phyloP scores from a whole-genome alignment of 2,329 filamentous ascomycete species.

The Fusarium sp. region DNA sequence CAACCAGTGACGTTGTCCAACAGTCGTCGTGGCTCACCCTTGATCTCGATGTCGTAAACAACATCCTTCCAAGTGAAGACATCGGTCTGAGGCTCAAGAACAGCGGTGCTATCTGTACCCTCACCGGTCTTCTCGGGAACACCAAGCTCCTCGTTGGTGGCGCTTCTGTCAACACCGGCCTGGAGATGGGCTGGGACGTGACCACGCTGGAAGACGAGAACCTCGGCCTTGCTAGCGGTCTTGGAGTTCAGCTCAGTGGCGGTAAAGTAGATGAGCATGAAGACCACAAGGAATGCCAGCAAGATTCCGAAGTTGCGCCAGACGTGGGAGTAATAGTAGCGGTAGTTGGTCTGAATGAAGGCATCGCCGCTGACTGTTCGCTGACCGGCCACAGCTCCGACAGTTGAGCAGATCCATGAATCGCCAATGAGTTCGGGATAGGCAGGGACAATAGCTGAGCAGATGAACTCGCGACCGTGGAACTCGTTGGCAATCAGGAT shows the following conservation, averaged over 20 bases:
- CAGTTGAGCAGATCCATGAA: constrained; percentile 64
- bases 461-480: constrained; percentile 66
- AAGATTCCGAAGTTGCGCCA: constrained; percentile 79
- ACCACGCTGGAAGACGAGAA: constrained; percentile 73
- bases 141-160: constrained; percentile 48
- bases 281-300: constrained; percentile 70
- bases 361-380: constrained; percentile 68
- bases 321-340: constrained; percentile 66
- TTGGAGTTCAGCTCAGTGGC: constrained; percentile 73
- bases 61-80: constrained; percentile 85
- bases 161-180: constrained; percentile 41
- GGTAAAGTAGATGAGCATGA: constrained; percentile 71
- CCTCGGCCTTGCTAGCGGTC: constrained; percentile 72
- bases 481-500: constrained; percentile 80
- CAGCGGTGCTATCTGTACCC: constrained; percentile 36
- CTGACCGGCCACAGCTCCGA: constrained; percentile 66
- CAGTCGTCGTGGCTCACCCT: constrained; percentile 75
- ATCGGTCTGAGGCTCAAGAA: constrained; percentile 58
- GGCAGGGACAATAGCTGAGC: constrained; percentile 61
- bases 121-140: constrained; percentile 41
- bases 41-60: constrained; percentile 77
- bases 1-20: constrained; percentile 85
- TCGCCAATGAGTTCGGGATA: constrained; percentile 58
- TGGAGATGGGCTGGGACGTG: constrained; percentile 59
- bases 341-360: constrained; percentile 66